phyloP scores from a whole-genome alignment of 495 filamentous ascomycete species.

The Penicillium odoratum region DNA sequence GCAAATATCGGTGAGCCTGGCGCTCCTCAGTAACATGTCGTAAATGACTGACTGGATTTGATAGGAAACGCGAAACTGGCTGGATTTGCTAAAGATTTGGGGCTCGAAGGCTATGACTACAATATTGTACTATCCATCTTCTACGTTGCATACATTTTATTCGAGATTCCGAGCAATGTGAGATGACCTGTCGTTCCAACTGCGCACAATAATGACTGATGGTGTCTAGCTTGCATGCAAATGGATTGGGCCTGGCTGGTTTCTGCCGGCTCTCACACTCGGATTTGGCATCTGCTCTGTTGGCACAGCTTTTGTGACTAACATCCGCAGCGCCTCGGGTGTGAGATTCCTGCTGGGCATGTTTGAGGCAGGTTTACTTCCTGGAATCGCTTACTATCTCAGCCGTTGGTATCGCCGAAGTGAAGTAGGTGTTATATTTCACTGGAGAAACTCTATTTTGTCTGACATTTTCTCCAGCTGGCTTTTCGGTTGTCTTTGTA shows the following conservation, averaged over 20 bases:
- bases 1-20: conserved; percentile 56
- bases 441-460: neutral
- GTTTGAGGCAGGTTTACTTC: conserved; percentile 70
- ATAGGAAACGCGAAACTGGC: conserved; percentile 38
- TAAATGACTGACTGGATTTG: neutral
- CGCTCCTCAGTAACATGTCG: neutral
- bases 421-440: conserved; percentile 35
- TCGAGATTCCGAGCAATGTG: conserved; percentile 77
- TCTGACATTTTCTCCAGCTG: conserved; percentile 26
- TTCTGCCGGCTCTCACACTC: conserved; percentile 46
- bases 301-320: conserved; percentile 49
- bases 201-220: neutral
- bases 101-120: conserved; percentile 59
- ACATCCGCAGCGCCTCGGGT: conserved; percentile 39
- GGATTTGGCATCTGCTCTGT: conserved; percentile 50
- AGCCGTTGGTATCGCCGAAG: conserved; percentile 69
- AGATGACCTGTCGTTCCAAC: conserved; percentile 3
- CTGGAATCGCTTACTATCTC: conserved; percentile 72
- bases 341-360: conserved; percentile 60
- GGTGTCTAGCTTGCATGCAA: conserved; percentile 36
- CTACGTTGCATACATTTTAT: conserved; percentile 72
- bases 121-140: conserved; percentile 68
- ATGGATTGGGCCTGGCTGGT: conserved; percentile 52
- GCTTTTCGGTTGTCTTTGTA: conserved; percentile 57
- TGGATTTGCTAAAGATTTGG: conserved; percentile 46